A percentile compares a stretch with the other conserved stretches of the same genome.
Evolutionary conservation across 345 rosid species (phyloP).

Genomic region (Hibiscus syriacus): DNA sequence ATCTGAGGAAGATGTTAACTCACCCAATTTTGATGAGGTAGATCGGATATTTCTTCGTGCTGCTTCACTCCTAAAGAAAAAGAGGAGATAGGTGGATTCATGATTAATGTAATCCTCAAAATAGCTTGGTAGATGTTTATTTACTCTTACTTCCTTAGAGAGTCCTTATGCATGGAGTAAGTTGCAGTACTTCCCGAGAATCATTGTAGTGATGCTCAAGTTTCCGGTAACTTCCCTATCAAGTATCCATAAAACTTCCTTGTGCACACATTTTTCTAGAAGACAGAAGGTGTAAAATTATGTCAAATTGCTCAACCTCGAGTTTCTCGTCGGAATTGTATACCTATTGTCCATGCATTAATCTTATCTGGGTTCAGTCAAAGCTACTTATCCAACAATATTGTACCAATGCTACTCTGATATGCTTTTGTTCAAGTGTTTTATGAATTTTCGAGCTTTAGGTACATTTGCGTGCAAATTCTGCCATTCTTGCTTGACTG

Average conservation of each 20-base stretch:
- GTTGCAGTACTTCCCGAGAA: neutral
- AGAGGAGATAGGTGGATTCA: conserved; percentile 8
- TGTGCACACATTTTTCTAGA: neutral
- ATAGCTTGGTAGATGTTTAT: neutral
- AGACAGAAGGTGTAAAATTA: neutral
- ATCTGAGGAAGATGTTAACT: conserved; percentile 22
- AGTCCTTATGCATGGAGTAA: neutral
- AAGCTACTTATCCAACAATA: no score
- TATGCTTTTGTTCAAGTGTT: neutral
- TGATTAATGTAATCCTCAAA: neutral
- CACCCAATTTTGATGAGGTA: conserved; percentile 71
- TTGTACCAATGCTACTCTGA: neutral
- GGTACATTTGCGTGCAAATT: no score
- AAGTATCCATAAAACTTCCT: neutral
- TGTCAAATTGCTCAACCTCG: neutral
- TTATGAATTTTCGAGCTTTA: neutral
- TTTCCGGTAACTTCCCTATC: neutral
- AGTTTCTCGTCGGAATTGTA: neutral
- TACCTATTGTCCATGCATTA: no score
- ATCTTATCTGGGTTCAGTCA: no score
- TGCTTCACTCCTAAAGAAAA: conserved; percentile 62
- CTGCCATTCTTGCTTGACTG: no score
- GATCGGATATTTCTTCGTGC: conserved; percentile 79
- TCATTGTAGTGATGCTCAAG: neutral
- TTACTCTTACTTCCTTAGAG: neutral